Evolutionary conservation across 2,329 filamentous ascomycete genomes (phyloP).

Genomic region (Microdochium trichocladiopsis): DNA sequence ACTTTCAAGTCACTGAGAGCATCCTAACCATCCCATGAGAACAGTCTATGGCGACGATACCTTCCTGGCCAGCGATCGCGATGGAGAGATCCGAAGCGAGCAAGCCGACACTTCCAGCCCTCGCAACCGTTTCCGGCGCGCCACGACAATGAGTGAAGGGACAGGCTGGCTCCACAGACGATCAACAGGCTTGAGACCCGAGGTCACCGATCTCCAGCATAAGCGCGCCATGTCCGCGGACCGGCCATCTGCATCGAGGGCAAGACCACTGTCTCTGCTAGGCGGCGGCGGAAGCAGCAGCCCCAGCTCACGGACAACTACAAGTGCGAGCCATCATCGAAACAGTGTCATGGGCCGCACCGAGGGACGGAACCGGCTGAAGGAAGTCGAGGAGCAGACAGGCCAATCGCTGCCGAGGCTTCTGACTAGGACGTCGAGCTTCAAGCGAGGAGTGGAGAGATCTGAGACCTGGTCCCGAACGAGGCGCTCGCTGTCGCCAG

Average conservation of each 20-base stretch:
- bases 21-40: neutral
- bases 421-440: neutral
- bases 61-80: slow-evolving; percentile 18
- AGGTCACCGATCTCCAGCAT: neutral
- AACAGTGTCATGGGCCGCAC: neutral
- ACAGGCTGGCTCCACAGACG: neutral
- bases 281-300: neutral
- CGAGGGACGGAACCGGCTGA: neutral
- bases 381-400: neutral
- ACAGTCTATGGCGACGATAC: slow-evolving; percentile 15
- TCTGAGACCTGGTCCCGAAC: neutral
- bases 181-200: neutral
- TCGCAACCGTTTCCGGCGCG: neutral
- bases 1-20: too few relatives aligned
- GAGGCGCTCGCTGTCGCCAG: neutral
- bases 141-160: neutral
- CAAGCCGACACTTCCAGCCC: slow-evolving; percentile 7
- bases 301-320: neutral
- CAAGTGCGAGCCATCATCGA: neutral
- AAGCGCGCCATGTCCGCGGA: neutral
- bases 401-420: neutral
- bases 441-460: neutral
- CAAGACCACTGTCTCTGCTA: neutral
- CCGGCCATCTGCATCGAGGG: neutral
- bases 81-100: slow-evolving; percentile 17